Conservation (phyloP, 2,329 filamentous ascomycete genomes). For the Monilinia fructigena region DNA sequence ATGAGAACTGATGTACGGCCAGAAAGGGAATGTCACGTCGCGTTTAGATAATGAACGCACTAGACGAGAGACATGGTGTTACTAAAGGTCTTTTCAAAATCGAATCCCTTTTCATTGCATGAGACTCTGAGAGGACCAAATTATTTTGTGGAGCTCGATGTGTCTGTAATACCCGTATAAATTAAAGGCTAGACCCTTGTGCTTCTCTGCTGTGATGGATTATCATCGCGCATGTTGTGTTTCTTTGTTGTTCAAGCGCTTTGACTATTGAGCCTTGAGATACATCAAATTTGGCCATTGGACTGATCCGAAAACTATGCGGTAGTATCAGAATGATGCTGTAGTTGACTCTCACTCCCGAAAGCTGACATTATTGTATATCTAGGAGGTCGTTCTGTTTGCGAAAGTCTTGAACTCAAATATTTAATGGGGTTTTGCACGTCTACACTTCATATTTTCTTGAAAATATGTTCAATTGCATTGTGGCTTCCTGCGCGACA, state of each 20-base stretch:
- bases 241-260: not conserved
- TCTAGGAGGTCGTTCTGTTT: not conserved
- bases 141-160: too few species aligned
- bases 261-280: not conserved
- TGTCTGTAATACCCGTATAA: too few species aligned
- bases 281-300: not conserved
- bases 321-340: slow-evolving; percentile 10
- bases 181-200: too few species aligned
- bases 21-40: too few species aligned
- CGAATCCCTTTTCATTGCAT: too few species aligned
- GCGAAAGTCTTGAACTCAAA: not conserved
- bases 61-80: too few species aligned
- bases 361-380: not conserved
- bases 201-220: too few species aligned
- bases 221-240: not conserved
- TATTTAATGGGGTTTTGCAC: not conserved
- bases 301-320: not conserved
- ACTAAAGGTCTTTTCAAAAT: too few species aligned
- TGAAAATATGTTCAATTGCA: not conserved
- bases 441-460: not conserved
- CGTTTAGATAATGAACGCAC: too few species aligned
- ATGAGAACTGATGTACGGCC: too few species aligned
- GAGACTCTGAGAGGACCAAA: too few species aligned
- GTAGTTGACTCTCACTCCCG: not conserved
- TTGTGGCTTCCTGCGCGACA: not conserved